Base-by-base conservation (phyloP, 129 eudicot genomes). In the Kitagawia praeruptora region DNA sequence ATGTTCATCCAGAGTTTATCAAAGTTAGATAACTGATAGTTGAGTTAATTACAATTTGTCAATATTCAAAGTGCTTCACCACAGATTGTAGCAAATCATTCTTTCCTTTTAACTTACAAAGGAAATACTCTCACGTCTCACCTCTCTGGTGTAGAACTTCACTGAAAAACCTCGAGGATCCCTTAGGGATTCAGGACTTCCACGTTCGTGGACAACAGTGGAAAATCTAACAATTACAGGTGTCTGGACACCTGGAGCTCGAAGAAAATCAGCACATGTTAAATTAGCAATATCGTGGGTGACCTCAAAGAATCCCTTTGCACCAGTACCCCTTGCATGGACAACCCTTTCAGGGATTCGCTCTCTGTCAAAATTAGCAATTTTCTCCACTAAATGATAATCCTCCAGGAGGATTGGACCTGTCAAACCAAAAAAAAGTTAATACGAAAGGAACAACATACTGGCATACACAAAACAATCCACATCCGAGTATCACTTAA, bases 371-470 rank as follows among this genome's bases (percentile, higher is more conserved):
- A 90, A 72, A 72, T n/a, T 72, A 19, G 76, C 76, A 72, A 72
- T 40, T 72, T 72, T 72, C 49, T 72, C 97, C 82, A 92, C 96
- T 86, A 92, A 84, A 81, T 88, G 97, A 86, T 92, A 92, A 75
- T 92, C 97, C 84, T 92, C 97, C n/a, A 92, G 91, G 40, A 92
- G 96, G 78, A 92, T 90, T 46, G 97, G 97, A 23, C 97, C 97
- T 92, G 85, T 46, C 16, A 70, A 45, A 78, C 34, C 49, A 71
- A 9, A 13, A 5, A 83, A 45, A 41, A n/a, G 34, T 72, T 70
- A 38, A 31, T 31, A 67, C 13, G 31, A 58, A 23, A 23, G 66
- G 66, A 58, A 58, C 31, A 2, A 58, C 66, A 58, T 58, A 23
- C 66, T 19, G 8, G 8, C 54, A 49, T 16, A 53, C 61, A n/a